A percentile compares a stretch with the other conserved stretches of the same genome.
These are phyloP conservation scores for Cyberlindnera meyerae DNA, from an alignment of 805 yeast genomes.

Conservation along the genomic window DNA sequence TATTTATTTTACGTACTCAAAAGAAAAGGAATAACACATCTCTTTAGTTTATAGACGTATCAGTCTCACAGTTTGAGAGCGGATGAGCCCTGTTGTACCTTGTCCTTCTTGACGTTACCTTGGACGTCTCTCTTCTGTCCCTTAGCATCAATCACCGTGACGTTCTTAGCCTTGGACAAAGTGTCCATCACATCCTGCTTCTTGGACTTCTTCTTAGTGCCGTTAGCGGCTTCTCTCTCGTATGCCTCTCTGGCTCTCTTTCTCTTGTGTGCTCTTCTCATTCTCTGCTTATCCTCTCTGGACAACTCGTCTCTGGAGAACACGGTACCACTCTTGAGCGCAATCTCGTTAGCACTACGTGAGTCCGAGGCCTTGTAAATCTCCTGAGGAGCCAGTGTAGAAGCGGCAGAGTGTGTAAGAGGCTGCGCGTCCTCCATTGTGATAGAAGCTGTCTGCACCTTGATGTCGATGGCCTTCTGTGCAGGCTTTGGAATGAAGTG, in stretches of 20 bases:
- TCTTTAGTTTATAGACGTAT: too few species aligned
- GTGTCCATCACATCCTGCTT: constrained; percentile 65
- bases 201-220: constrained; percentile 47
- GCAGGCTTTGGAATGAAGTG: constrained; percentile 91
- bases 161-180: constrained; percentile 64
- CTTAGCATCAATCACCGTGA: constrained; percentile 69
- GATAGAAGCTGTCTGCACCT: constrained; percentile 76
- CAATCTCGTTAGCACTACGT: constrained; percentile 54
- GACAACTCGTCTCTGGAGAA: constrained; percentile 77
- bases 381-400: constrained; percentile 92
- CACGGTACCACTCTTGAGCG: constrained; percentile 71
- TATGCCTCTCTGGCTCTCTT: constrained; percentile 56
- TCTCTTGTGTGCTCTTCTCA: constrained; percentile 83
- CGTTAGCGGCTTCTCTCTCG: constrained; percentile 30
- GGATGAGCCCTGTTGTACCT: constrained; percentile 21
- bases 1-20: too few species aligned
- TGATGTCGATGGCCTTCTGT: constrained; percentile 72
- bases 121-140: constrained; percentile 71
- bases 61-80: constrained; percentile 18
- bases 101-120: constrained; percentile 56
- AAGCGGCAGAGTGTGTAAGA: constrained; percentile 63
- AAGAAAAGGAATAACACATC: too few species aligned
- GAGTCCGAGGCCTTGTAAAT: constrained; percentile 53
- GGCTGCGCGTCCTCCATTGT: constrained; percentile 98
- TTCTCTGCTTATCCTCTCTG: constrained; percentile 79